Percentiles rank a stretch among this genome's conserved stretches.
These are phyloP conservation scores for Rhizopogon hawkerae DNA, from an alignment of 1,284 basidiomycete species.

Conservation along the genomic window DNA sequence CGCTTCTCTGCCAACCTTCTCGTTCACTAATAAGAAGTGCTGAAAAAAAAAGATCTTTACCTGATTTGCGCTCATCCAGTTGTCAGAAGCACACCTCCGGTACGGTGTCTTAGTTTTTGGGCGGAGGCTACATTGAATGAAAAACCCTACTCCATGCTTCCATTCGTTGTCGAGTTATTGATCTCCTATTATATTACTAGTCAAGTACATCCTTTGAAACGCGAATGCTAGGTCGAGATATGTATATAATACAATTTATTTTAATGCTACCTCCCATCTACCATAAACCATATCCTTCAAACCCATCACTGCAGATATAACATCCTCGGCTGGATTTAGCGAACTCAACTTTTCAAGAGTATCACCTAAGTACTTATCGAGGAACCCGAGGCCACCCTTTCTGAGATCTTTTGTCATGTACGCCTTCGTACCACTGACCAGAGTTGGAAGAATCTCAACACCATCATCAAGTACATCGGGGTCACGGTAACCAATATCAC, in stretches of 20 bases:
- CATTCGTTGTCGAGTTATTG: too few relatives aligned
- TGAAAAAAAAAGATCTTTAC: too few relatives aligned
- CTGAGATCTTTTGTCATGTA: background rate
- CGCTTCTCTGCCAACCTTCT: too few relatives aligned
- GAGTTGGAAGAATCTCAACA: background rate
- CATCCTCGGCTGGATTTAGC: background rate
- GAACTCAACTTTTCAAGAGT: background rate
- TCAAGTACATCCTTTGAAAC: too few relatives aligned
- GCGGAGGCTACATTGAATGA: too few relatives aligned
- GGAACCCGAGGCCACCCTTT: background rate
- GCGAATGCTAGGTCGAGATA: background rate
- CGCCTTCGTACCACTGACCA: background rate
- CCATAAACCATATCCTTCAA: background rate
- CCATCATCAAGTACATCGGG: background rate
- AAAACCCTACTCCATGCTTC: too few relatives aligned
- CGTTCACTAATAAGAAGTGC: too few relatives aligned
- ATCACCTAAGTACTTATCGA: background rate
- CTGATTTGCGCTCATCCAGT: too few relatives aligned
- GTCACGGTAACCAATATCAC: background rate
- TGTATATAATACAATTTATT: too few relatives aligned
- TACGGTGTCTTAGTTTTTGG: too few relatives aligned
- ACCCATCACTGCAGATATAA: background rate
- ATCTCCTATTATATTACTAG: too few relatives aligned
- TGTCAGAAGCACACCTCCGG: too few relatives aligned
- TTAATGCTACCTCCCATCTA: background rate